These are phyloP conservation scores for Pyricularia sp. DNA, from an alignment of 2,329 filamentous ascomycete genomes.

Conservation along the genomic window DNA sequence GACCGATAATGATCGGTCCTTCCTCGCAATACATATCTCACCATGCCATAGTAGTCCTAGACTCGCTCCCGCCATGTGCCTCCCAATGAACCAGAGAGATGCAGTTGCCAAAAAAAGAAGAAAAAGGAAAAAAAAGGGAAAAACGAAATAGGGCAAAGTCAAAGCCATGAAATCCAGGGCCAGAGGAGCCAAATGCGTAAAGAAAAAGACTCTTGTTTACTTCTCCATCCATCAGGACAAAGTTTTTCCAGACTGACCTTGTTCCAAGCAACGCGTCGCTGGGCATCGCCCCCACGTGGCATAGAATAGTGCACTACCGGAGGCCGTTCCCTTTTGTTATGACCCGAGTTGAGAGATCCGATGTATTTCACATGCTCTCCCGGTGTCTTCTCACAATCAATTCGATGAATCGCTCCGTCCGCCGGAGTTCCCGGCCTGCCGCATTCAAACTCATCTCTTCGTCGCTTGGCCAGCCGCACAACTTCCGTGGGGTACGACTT, in stretches of 20 bases:
- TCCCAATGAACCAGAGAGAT: neutral
- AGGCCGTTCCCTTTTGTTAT: neutral
- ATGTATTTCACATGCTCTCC: neutral
- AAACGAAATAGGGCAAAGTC: no score
- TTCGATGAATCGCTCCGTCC: neutral
- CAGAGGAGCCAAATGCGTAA: neutral
- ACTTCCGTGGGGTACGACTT: conserved; percentile 2
- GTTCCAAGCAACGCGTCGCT: neutral
- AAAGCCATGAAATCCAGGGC: neutral
- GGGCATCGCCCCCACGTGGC: neutral
- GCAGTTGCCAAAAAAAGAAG: neutral
- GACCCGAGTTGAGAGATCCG: neutral
- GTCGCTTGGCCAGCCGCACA: neutral
- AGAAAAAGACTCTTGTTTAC: neutral
- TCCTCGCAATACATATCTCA: neutral
- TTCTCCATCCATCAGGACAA: neutral
- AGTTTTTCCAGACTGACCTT: neutral
- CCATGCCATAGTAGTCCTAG: neutral
- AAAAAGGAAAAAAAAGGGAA: neutral
- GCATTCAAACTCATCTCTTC: neutral
- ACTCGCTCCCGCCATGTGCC: no score
- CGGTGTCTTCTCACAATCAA: neutral
- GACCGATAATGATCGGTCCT: neutral
- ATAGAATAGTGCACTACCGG: neutral
- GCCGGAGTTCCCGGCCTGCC: neutral